Evolutionary conservation across 2,329 filamentous ascomycete species (phyloP).

Genomic region (Sphaerostilbella broomeana): DNA sequence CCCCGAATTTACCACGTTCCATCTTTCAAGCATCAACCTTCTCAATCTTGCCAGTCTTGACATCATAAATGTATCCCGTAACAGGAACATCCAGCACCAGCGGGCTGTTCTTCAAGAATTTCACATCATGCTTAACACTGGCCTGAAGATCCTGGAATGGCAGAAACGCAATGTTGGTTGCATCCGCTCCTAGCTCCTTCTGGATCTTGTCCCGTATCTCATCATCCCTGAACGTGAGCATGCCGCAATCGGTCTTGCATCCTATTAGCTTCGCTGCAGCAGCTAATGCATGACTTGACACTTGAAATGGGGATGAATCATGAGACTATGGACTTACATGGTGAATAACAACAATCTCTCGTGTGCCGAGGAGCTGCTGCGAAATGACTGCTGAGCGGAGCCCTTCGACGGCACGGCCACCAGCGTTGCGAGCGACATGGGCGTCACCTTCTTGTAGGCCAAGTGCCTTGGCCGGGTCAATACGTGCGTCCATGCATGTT

Average conservation of each 20-base stretch:
- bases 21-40: slow-evolving; percentile 17
- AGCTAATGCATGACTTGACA: too few species aligned
- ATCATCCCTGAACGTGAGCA: slow-evolving; percentile 61
- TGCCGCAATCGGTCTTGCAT: slow-evolving; percentile 38
- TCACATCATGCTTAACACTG: slow-evolving; percentile 61
- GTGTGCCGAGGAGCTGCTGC: slow-evolving; percentile 69
- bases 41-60: slow-evolving; percentile 58
- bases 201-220: slow-evolving; percentile 50
- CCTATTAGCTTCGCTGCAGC: neutral
- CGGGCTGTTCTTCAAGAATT: slow-evolving; percentile 51
- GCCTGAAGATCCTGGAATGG: slow-evolving; percentile 58
- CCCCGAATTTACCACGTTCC: neutral
- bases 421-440: slow-evolving; percentile 71
- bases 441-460: slow-evolving; percentile 69
- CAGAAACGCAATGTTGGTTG: slow-evolving; percentile 53
- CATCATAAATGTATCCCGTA: slow-evolving; percentile 72
- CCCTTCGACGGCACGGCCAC: slow-evolving; percentile 59
- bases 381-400: slow-evolving; percentile 72
- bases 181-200: slow-evolving; percentile 49
- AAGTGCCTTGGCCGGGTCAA: slow-evolving; percentile 61
- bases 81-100: slow-evolving; percentile 57
- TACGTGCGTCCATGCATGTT: slow-evolving; percentile 77
- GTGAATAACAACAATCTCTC: slow-evolving; percentile 68
- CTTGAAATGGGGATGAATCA: too few species aligned
- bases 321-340: too few species aligned